Base-by-base conservation (phyloP, 176 grass and related monocot species). In the Eragrostis nindensis region DNA sequence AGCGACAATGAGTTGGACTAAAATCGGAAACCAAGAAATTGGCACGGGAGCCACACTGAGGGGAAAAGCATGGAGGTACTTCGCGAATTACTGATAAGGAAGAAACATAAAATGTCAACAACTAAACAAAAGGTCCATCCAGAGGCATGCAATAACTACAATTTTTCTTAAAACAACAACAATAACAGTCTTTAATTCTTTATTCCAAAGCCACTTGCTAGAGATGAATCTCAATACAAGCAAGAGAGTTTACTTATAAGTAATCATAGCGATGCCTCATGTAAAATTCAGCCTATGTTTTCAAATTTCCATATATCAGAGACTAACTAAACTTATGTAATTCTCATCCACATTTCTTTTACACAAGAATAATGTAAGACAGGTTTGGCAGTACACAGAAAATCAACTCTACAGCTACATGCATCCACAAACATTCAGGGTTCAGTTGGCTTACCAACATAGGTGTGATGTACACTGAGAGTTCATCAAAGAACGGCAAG, bases 401-500 rank as follows among this genome's bases (percentile, higher is more conserved):
- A 83, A 52, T 78, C 11, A 68, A 82, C 55, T 82, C 11, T 18
- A 76, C 14, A 42, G 53, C n/a, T 18, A 75, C 13, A 42, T 71
- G 76, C 5, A 59, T 16, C 78, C 24, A 61, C 44, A 19, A 77
- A 81, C 41, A 49, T 65, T 46, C 24, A 75, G n/a, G 12, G 69
- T 71, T 72, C 41, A 62, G 21, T 66, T 56, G 49, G 54, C 97
- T 88, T 87, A 99, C 97, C 90, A 99, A 66, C 97, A 99, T 99
- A 5, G 97, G 97, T 19, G 97, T 99, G 42, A 99, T 86, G 52
- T 96, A 99, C 41, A 99, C 69, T 14, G 97, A 93, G 4, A 99
- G 90, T 74, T 99, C 97, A 84, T 99, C 97, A 88, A 99, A 99
- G 83, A 96, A 99, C 0, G 89, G 97, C 62, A 96, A 64, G 82